A percentile compares a stretch with the other conserved stretches of the same genome.
These are phyloP conservation scores for Prunus padus DNA, from an alignment of 306 rosid genomes.

Conservation along the genomic window DNA sequence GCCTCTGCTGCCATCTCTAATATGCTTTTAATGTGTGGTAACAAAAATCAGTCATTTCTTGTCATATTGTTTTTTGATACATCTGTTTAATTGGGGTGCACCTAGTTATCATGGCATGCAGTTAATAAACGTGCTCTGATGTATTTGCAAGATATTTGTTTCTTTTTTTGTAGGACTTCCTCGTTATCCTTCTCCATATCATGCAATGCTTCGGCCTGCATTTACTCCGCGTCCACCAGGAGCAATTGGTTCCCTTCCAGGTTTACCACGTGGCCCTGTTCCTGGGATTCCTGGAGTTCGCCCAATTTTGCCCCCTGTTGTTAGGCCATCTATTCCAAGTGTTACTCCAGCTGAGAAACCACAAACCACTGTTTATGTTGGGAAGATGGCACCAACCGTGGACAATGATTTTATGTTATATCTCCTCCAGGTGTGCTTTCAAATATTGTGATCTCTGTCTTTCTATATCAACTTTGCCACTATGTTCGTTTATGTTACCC, in stretches of 20 bases:
- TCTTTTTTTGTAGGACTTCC: constrained; percentile 74
- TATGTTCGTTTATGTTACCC: background rate
- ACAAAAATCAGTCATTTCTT: constrained; percentile 50
- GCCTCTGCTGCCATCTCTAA: constrained; percentile 89
- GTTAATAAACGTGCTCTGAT: constrained; percentile 50
- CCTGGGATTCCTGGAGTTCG: constrained; percentile 82
- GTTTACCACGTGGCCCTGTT: constrained; percentile 71
- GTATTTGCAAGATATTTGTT: constrained; percentile 63
- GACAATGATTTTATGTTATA: constrained; percentile 84
- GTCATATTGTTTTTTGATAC: constrained; percentile 29
- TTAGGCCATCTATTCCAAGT: constrained; percentile 76
- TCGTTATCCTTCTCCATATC: constrained; percentile 81
- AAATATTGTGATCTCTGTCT: constrained; percentile 1
- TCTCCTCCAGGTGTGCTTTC: constrained; percentile 68
- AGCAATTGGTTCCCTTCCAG: constrained; percentile 64
- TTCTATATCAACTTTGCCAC: background rate
- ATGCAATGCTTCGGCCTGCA: constrained; percentile 67
- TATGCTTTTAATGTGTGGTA: constrained; percentile 91
- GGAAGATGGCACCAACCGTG: constrained; percentile 90
- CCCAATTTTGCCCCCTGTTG: constrained; percentile 65
- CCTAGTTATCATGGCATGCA: constrained; percentile 21
- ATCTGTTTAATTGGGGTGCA: constrained; percentile 32
- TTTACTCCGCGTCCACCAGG: constrained; percentile 82
- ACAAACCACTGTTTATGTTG: constrained; percentile 82
- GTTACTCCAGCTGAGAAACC: constrained; percentile 79